phyloP scores from a whole-genome alignment of 2,329 filamentous ascomycete genomes.

The Leptographium procerum region DNA sequence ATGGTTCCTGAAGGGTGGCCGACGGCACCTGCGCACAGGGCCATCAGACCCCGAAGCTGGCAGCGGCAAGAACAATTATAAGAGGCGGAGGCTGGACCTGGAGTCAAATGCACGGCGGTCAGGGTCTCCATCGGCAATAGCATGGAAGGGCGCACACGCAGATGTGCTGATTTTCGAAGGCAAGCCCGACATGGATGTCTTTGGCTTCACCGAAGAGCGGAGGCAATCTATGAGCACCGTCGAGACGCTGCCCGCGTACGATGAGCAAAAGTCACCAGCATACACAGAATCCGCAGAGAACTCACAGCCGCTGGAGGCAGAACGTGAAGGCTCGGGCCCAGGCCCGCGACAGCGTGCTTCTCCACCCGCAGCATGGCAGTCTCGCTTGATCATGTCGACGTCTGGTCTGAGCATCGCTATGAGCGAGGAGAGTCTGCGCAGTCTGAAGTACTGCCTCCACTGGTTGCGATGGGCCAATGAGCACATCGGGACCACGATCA shows the following conservation, averaged over 20 bases:
- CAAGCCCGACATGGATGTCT: conserved; percentile 7
- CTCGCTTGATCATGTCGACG: conserved; percentile 77
- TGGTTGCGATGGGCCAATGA: conserved; percentile 75
- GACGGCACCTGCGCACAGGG: conserved; percentile 36
- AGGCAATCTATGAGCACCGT: conserved; percentile 55
- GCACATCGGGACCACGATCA: conserved; percentile 65
- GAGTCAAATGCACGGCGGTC: background rate
- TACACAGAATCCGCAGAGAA: conserved; percentile 49
- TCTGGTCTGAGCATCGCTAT: conserved; percentile 86
- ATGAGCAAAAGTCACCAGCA: conserved; percentile 62
- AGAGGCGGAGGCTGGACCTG: conserved; percentile 30
- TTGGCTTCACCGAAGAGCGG: conserved; percentile 26
- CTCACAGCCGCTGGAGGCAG: background rate
- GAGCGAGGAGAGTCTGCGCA: conserved; percentile 75
- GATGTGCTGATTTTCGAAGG: background rate
- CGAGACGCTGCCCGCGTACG: conserved; percentile 74
- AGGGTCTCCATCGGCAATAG: background rate
- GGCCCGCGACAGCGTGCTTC: conserved; percentile 1
- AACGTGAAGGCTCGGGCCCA: background rate
- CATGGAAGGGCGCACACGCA: background rate
- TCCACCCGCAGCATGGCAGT: conserved; percentile 50
- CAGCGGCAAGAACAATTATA: conserved; percentile 36
- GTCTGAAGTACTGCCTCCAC: conserved; percentile 71
- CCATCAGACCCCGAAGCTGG: conserved; percentile 29
- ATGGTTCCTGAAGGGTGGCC: conserved; percentile 61